Percentiles rank a stretch among this genome's conserved stretches.
phyloP scores from a whole-genome alignment of 495 filamentous ascomycete genomes.

The Lasiosphaeriaceae sp. region DNA sequence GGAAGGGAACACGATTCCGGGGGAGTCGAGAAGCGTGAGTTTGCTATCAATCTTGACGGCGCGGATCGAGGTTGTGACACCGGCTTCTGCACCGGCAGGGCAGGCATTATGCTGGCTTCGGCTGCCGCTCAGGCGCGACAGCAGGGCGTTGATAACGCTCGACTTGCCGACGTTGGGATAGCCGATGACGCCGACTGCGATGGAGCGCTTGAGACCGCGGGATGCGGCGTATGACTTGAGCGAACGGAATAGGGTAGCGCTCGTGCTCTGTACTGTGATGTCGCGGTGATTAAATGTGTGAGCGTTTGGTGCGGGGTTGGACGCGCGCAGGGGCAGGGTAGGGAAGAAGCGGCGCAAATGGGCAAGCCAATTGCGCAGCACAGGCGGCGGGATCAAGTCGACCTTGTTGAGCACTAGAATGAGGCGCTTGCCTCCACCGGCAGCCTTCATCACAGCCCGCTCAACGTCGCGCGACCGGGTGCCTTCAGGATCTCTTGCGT shows the following conservation, averaged over 20 bases:
- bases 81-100: slow-evolving; percentile 87
- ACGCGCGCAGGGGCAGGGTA: slow-evolving; percentile 85
- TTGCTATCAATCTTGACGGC: slow-evolving; percentile 93
- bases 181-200: slow-evolving; percentile 90
- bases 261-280: slow-evolving; percentile 80
- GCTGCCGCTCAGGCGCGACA: slow-evolving; percentile 67
- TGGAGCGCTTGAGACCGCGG: slow-evolving; percentile 80
- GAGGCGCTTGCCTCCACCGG: slow-evolving; percentile 76
- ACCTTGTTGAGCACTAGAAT: slow-evolving; percentile 98
- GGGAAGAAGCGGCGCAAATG: slow-evolving; percentile 90
- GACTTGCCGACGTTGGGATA: slow-evolving; percentile 98
- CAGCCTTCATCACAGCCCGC: slow-evolving; percentile 80
- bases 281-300: slow-evolving; percentile 90
- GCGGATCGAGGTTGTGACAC: slow-evolving; percentile 84
- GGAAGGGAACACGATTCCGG: slow-evolving; percentile 89
- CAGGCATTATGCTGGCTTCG: slow-evolving; percentile 60
- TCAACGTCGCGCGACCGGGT: slow-evolving; percentile 90
- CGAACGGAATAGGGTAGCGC: slow-evolving; percentile 80
- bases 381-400: slow-evolving; percentile 78
- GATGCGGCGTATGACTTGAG: slow-evolving; percentile 86
- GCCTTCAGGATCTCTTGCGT: slow-evolving; percentile 87
- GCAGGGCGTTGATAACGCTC: slow-evolving; percentile 92
- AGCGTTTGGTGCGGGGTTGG: slow-evolving; percentile 76
- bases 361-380: slow-evolving; percentile 77
- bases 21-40: slow-evolving; percentile 90